Evolutionary conservation across 2,329 filamentous ascomycete species (phyloP).

Genomic region (Botrytis aclada): DNA sequence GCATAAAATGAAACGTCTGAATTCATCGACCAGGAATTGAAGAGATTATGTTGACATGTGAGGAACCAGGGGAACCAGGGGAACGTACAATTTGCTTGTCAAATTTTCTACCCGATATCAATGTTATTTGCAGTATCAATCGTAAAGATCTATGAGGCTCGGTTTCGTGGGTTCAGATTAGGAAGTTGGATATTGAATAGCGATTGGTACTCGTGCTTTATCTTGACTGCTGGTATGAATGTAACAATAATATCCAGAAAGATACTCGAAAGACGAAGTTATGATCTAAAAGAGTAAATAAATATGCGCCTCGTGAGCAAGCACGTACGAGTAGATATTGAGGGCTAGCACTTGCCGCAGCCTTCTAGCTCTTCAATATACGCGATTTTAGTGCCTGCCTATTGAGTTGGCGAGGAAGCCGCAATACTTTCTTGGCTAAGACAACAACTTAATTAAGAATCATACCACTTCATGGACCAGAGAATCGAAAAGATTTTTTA

Average conservation of each 20-base stretch:
- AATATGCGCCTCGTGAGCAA: background rate
- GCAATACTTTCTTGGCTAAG: background rate
- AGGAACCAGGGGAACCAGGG: accelerated
- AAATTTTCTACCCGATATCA: background rate
- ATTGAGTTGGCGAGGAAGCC: background rate
- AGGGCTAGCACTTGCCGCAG: background rate
- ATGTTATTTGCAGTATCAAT: background rate
- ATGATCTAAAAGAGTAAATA: background rate
- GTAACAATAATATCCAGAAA: background rate
- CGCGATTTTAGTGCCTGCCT: background rate
- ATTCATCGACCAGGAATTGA: background rate
- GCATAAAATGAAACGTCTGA: background rate
- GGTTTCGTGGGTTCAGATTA: background rate
- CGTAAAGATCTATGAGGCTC: background rate
- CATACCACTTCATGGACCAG: background rate
- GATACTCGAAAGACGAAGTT: background rate
- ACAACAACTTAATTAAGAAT: background rate
- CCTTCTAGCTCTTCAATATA: background rate
- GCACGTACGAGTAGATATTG: background rate
- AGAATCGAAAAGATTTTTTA: background rate
- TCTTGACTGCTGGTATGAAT: background rate
- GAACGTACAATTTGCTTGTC: background rate
- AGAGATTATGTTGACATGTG: background rate
- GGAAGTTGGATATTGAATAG: background rate
- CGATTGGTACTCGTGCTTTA: background rate